Evolutionary conservation across 2,329 filamentous ascomycete genomes (phyloP).

Genomic region (Colletotrichum aenigma): DNA sequence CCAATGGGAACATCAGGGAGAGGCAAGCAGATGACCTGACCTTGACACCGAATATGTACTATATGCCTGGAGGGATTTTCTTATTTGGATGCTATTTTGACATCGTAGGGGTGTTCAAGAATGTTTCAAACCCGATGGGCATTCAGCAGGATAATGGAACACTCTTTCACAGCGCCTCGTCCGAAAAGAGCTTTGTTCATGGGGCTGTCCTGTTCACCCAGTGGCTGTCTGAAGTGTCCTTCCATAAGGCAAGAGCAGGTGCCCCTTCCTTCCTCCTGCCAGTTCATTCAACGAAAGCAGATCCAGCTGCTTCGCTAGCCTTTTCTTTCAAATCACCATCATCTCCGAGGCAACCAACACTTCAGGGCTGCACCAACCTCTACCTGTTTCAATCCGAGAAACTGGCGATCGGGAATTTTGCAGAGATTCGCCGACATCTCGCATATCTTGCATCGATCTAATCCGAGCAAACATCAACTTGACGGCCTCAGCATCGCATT

Average conservation of each 20-base stretch:
- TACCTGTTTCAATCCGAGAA: not conserved
- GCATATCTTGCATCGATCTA: not conserved
- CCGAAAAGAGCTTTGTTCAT: no score
- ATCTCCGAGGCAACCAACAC: not conserved
- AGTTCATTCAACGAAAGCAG: not conserved
- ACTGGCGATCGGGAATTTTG: rapidly evolving
- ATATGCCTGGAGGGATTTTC: no score
- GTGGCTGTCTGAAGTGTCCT: not conserved
- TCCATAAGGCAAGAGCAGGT: not conserved
- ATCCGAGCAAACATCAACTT: not conserved
- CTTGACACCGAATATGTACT: no score
- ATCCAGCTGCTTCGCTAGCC: not conserved
- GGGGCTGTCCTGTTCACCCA: no score
- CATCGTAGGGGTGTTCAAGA: no score
- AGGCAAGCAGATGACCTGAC: no score
- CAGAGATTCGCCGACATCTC: not conserved
- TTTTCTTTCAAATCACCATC: not conserved
- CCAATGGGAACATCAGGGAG: no score
- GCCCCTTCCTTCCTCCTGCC: not conserved
- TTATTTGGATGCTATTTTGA: no score
- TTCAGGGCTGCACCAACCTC: not conserved
- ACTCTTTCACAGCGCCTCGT: no score
- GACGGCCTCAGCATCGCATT: not conserved
- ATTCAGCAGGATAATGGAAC: no score
- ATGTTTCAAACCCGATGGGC: no score